A percentile compares a stretch with the other conserved stretches of the same genome.
These are phyloP conservation scores for Solanum etuberosum DNA, from an alignment of 257 asterid species.

Conservation along the genomic window DNA sequence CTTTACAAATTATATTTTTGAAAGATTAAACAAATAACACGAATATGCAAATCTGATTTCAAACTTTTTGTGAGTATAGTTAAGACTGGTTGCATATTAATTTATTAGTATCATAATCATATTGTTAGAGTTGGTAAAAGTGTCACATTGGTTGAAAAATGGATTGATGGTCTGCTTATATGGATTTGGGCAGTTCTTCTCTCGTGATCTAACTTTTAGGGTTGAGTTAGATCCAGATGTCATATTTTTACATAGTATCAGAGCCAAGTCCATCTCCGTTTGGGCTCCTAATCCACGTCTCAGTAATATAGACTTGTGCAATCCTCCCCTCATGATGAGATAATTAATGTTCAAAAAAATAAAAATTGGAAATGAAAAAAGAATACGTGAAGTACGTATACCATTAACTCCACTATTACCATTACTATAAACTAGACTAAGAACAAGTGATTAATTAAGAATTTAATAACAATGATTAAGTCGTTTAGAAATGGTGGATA, in stretches of 20 bases:
- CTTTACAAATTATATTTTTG: not conserved
- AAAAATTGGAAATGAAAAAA: not conserved
- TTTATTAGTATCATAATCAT: too few species aligned
- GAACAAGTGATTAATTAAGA: not conserved
- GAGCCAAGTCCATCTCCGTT: fast-evolving
- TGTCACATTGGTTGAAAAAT: not conserved
- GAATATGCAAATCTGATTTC: not conserved
- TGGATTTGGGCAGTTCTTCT: not conserved
- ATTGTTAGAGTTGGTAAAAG: too few species aligned
- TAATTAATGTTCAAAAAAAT: not conserved
- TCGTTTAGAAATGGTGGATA: not conserved
- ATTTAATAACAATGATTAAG: not conserved
- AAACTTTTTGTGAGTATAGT: not conserved
- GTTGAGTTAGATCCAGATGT: not conserved
- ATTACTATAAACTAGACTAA: not conserved
- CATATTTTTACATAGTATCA: not conserved
- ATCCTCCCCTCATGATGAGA: not conserved
- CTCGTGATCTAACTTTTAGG: too few species aligned
- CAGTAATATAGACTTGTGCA: not conserved
- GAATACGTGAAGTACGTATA: not conserved
- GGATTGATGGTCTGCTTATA: not conserved
- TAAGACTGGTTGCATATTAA: too few species aligned
- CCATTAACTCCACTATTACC: not conserved
- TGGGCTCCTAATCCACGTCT: too few species aligned
- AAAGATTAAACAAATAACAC: not conserved